Base-by-base conservation (phyloP, 768 basidiomycete genomes). In the Crucibulum laeve region DNA sequence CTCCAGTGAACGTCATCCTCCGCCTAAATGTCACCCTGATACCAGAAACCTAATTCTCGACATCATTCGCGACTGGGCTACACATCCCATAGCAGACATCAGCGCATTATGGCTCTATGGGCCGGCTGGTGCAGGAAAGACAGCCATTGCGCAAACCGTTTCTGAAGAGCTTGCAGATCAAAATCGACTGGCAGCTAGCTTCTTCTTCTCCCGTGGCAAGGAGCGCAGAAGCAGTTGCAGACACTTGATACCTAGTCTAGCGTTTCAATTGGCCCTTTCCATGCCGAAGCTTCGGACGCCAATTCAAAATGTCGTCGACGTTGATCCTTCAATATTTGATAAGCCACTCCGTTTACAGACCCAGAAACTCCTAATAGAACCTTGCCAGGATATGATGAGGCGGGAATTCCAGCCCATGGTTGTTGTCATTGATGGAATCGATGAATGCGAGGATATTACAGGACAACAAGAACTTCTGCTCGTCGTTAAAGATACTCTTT, bases 81-180 rank as follows among this genome's bases (percentile, higher is more conserved):
- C 42, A n/a, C 28, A 43, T 25, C 21, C 8, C 6, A 28, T 34
- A 14, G 18, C 36, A 24, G 17, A 38, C 5, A 28, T 40, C 10
- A 43, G 21, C 1, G 19, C 54, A 7, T 17, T 55, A 4, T 58
- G 54, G 57, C 40, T 62, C 1, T 28, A 45, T 17, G 60, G 61
- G 1, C 50, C 57, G 3, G 60, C 57, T 18, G 60, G 62, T 0
- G 47, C 52, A 0, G 63, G 63, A 1, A 62, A 62, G 38, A 51
- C 61, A 0, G 54, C 60, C 0, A 41, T 69, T 10, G 53, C 54
- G 11, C 64, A 65, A 28, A 61, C 62, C 0, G 47, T 65, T 1
- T 57, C 62, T 10, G 53, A 65, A 24, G n/a, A 22, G 1, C 41
- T 40, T 14, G 17, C 22, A 3, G 42, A 26, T 3, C 28, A 44